A percentile compares a stretch with the other conserved stretches of the same genome.
Conservation (phyloP, 225 moss, liverwort and hornwort genomes). For the Rhytidiadelphus loreus region DNA sequence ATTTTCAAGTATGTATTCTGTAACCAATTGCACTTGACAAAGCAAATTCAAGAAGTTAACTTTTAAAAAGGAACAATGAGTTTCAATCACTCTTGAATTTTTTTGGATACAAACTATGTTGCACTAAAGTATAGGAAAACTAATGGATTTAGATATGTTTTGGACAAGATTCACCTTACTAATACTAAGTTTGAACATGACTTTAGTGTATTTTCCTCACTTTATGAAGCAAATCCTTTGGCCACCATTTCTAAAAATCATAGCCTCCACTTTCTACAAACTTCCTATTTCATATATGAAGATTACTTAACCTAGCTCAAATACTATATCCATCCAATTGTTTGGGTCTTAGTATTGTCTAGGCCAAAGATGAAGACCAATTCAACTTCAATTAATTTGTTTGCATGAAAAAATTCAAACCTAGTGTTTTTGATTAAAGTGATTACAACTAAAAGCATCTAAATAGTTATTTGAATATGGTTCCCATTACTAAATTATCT, state of each 20-base stretch:
- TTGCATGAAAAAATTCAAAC: background rate
- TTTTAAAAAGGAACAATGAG: background rate
- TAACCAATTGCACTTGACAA: background rate
- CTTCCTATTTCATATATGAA: background rate
- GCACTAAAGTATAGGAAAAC: background rate
- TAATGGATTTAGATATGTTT: background rate
- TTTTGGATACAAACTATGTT: background rate
- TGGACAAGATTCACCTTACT: background rate
- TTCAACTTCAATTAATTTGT: background rate
- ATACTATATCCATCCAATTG: background rate
- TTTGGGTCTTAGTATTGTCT: accelerated
- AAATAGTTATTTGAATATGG: background rate
- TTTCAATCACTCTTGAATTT: background rate
- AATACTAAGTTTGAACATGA: background rate
- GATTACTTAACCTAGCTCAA: background rate
- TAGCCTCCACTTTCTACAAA: too few relatives aligned
- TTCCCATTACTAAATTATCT: background rate
- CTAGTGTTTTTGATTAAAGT: background rate
- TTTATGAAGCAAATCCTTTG: background rate
- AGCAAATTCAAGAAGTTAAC: background rate
- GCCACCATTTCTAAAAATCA: too few relatives aligned
- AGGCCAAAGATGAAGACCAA: background rate
- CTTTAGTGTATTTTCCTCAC: background rate
- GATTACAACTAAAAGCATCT: background rate
- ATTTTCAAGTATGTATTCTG: accelerated